phyloP scores from a whole-genome alignment of 2,329 filamentous ascomycete species.

The Fusarium illudens region DNA sequence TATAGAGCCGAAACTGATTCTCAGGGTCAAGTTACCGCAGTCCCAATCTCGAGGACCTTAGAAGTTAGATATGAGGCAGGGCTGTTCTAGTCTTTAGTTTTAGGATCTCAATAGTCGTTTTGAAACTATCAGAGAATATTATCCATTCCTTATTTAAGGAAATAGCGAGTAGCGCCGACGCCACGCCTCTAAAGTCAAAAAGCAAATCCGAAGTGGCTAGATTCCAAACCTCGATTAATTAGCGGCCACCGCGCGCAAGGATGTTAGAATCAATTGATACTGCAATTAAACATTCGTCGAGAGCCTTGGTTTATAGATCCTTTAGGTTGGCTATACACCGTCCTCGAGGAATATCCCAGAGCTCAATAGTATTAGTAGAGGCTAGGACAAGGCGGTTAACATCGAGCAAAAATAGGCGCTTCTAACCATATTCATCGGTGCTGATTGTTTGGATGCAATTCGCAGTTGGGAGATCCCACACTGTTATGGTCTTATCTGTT shows the following conservation, averaged over 20 bases:
- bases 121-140: no score
- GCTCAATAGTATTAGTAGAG: rapidly evolving
- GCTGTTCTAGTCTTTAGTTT: not conserved
- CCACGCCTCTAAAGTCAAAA: no score
- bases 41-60: not conserved
- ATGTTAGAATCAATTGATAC: not conserved
- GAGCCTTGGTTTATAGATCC: no score
- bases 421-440: rapidly evolving
- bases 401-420: not conserved
- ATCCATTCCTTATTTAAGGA: not conserved
- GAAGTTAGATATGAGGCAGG: not conserved
- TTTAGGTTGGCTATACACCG: not conserved
- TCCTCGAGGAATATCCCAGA: not conserved
- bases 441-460: not conserved
- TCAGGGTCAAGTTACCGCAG: not conserved
- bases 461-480: not conserved
- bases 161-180: not conserved
- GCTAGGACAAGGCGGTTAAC: not conserved
- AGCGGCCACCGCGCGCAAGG: rapidly evolving
- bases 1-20: not conserved
- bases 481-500: rapidly evolving
- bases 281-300: no score
- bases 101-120: not conserved
- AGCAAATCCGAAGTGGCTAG: not conserved
- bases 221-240: not conserved